Percentiles rank a stretch among this genome's conserved stretches.
Evolutionary conservation across 2,329 filamentous ascomycete species (phyloP).

Genomic region (Sporothrix inflata): DNA sequence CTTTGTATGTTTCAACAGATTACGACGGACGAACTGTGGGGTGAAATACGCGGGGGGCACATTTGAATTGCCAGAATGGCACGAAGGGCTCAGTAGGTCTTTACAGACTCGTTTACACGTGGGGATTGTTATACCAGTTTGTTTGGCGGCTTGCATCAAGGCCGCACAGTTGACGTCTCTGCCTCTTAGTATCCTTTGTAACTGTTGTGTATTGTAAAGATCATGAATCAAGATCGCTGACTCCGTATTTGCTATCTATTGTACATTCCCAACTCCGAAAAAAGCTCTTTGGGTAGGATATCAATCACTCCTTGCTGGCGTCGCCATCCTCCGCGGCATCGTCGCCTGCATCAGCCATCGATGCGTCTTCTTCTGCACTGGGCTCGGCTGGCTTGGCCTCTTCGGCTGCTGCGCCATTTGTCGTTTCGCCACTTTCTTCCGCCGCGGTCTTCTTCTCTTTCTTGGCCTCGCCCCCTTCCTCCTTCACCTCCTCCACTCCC

Average conservation of each 20-base stretch:
- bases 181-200: neutral
- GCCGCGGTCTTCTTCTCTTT: neutral
- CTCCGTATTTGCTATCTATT: neutral
- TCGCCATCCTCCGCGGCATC: neutral
- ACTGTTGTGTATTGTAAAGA: neutral
- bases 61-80: neutral
- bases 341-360: constrained; percentile 27
- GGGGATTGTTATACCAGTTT: neutral
- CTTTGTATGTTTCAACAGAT: constrained; percentile 8
- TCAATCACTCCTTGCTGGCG: neutral
- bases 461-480: neutral
- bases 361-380: constrained; percentile 8
- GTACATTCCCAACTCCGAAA: neutral
- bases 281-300: neutral
- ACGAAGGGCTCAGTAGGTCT: neutral
- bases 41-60: no score
- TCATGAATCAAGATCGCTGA: constrained; percentile 9
- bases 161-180: neutral
- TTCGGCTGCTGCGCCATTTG: neutral
- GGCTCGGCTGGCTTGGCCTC: neutral
- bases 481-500: neutral
- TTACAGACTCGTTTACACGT: neutral
- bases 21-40: neutral
- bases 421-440: neutral
- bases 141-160: neutral